Base-by-base conservation (phyloP, 2,329 filamentous ascomycete species). In the Aspergillus proliferans region DNA sequence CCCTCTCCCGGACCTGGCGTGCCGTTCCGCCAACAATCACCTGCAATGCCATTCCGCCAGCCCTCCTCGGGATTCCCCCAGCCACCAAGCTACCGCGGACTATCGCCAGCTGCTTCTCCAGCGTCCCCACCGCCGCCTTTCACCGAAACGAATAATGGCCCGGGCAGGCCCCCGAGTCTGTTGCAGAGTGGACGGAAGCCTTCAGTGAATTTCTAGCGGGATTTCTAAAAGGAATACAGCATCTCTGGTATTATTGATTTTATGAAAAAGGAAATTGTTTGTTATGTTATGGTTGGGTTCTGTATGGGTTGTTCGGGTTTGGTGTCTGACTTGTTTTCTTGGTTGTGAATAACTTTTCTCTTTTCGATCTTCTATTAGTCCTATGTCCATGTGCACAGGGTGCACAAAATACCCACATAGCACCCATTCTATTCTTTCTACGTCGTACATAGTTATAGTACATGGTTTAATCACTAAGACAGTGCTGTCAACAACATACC, bases 151-250 rank as follows among this genome's bases (percentile, higher is more conserved):
- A 54, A 60, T 41, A 51, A 55, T 26, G 58, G 62, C 24, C 49
- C 58, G 51, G 60, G 63, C 50, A 60, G 68, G 52, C 67, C 69
- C 33, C 70, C 70, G 8, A 72, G 65, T 63, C 55, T 72, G 30
- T 53, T 72, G 47, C 66, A 71, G 52, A 68, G 65, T 48, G 71
- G 70, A 14, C 63, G 67, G 46, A 66, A 66, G 48, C 66, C 70
- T 9, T 61, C 58, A 6, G 54, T 59, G 34, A 67, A 69, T 41
- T 65, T 63, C 22, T 68, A 57, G 12, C 2, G 34, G n/a, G 34
- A 8, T 36, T 3, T 36, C 8, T 36, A 18, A 18, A 30, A 30
- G 8, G 9, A 12, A 4, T 28, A 28, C 26, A 28, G 8, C 26
- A 30, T 4, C 9, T 30, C 26, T 30, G 26, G 15, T 36, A 2